phyloP scores from a whole-genome alignment of 495 filamentous ascomycete genomes.

The Immersiella caudata region DNA sequence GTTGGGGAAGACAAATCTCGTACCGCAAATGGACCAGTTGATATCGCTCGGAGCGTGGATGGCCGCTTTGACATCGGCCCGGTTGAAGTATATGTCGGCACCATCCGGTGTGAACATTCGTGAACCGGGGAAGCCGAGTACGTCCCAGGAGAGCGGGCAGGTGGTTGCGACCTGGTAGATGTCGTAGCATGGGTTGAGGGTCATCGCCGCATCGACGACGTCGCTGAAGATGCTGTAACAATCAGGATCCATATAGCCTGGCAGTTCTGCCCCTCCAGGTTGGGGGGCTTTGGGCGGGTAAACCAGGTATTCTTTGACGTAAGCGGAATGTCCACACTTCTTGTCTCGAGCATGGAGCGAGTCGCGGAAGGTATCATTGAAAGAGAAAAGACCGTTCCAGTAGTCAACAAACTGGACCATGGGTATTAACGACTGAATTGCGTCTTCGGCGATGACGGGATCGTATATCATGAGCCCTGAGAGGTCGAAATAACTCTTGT shows the following conservation, averaged over 20 bases:
- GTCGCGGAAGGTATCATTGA: conserved; percentile 68
- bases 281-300: conserved; percentile 65
- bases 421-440: conserved; percentile 56
- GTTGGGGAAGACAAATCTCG: conserved; percentile 57
- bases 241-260: conserved; percentile 28
- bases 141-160: conserved; percentile 73
- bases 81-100: conserved; percentile 73
- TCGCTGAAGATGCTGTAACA: conserved; percentile 53
- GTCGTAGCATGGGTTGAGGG: conserved; percentile 80
- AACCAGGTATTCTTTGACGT: conserved; percentile 60
- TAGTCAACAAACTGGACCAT: conserved; percentile 65
- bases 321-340: conserved; percentile 68
- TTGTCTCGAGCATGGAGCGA: conserved; percentile 58
- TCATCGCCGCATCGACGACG: conserved; percentile 55
- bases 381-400: conserved; percentile 59
- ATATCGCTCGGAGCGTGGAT: conserved; percentile 65
- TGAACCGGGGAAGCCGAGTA: conserved; percentile 63
- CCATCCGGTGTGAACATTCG: conserved; percentile 55
- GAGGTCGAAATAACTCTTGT: conserved; percentile 68
- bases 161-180: conserved; percentile 74
- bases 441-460: conserved; percentile 59
- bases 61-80: conserved; percentile 72
- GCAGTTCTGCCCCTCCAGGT: conserved; percentile 26
- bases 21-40: conserved; percentile 62
- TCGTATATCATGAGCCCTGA: conserved; percentile 72